Evolutionary conservation across 805 yeast species (phyloP), one percentile per base, ranked within the genome.

Genomic region (Metschnikowia lachancei): DNA sequence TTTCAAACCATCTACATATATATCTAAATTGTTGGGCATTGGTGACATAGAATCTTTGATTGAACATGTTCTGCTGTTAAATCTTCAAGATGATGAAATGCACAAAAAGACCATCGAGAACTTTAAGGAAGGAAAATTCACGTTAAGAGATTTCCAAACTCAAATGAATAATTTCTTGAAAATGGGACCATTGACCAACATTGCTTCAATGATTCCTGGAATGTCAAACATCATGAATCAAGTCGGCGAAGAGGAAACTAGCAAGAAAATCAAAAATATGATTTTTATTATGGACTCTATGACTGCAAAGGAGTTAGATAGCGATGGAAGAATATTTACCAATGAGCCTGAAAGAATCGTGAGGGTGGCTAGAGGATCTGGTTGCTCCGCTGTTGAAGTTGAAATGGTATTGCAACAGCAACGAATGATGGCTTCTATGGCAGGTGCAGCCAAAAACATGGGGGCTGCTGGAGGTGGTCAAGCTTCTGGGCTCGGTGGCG

Each of bases 121-220:
- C 67, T 80, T 92, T 64, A 90, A 88, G 67, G 94, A 94, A 62
- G 99, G 99, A 48, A 90, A 87, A 58, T 92, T 92, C 67, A 90
- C 98, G 1, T 73, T 92, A 45, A 76, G 88, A 51, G 98, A 94
- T 67, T 81, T 92, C 69, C 91, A 94, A 59, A 86, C 92, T 45
- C 98, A 94, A 67, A 86, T 92, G 95, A 85, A 86, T 64, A 92
- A 91, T 55, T 86, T 94, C 57, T 75, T 92, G 80, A 94, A 94
- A 66, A 88, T 94, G 95, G 99, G 99, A 1, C 97, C 98, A 3
- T 70, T 92, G 44, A 83, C 95, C 19, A 91, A 94, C 63, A 88
- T 92, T 52, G 97, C 97, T 2, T 81, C 85, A 44, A 92, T 92
- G 97, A 82, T 92, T 49, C 99, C 99, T 0, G 88, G 97, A 60